Conservation (phyloP, 2,329 filamentous ascomycete species). For the Pseudogymnoascus sp. region DNA sequence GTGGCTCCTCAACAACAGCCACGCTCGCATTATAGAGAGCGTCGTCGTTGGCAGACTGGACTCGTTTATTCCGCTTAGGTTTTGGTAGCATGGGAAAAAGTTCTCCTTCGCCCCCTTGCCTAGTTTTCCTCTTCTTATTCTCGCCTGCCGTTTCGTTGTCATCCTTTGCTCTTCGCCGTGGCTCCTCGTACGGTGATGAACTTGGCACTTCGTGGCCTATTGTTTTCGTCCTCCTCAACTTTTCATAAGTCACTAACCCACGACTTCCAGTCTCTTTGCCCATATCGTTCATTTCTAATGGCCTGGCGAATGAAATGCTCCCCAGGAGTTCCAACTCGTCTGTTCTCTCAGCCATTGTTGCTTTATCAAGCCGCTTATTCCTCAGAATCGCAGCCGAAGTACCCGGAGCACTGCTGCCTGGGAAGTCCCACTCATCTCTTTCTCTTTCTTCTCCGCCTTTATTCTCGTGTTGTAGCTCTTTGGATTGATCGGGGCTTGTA, state of each 20-base stretch:
- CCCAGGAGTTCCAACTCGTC: background rate
- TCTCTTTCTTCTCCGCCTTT: background rate
- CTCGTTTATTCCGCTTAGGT: conserved; percentile 11
- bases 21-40: background rate
- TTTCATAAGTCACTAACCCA: conserved; percentile 8
- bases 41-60: background rate
- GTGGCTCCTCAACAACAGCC: background rate
- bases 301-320: background rate
- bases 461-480: background rate
- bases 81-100: conserved; percentile 8
- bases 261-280: background rate
- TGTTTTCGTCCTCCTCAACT: conserved; percentile 5
- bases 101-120: conserved; percentile 9
- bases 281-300: background rate
- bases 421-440: conserved; percentile 12
- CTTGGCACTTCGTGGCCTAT: conserved; percentile 6
- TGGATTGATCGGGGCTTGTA: background rate
- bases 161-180: background rate
- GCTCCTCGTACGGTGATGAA: background rate
- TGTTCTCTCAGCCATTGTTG: background rate
- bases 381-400: background rate
- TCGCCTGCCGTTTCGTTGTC: background rate
- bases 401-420: conserved; percentile 11
- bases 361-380: background rate
- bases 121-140: conserved; percentile 1